Percentiles rank a stretch among this genome's conserved stretches.
Conservation (phyloP, 305 asterid species). For the Rubia tinctorum region DNA sequence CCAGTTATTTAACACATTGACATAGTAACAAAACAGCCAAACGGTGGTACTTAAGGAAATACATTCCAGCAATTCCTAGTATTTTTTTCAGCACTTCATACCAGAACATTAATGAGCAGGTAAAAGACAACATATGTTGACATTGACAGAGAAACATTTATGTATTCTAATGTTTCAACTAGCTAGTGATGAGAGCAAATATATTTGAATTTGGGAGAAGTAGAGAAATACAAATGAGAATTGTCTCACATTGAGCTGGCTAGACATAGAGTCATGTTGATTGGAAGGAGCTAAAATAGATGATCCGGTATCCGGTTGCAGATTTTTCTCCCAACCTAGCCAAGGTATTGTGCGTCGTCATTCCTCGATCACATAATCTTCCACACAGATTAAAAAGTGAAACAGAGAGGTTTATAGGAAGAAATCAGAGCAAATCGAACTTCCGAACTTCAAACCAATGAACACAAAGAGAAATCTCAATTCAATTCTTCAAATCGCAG, state of each 20-base stretch:
- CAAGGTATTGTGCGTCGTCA: conserved; percentile 74
- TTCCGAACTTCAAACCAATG: no score
- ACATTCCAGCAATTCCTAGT: conserved; percentile 1
- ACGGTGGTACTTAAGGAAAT: not conserved
- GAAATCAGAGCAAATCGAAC: no score
- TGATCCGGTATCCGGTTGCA: conserved; percentile 41
- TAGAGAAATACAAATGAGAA: not conserved
- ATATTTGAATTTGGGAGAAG: not conserved
- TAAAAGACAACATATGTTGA: conserved; percentile 1
- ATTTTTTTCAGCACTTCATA: not conserved
- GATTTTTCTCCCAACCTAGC: conserved; percentile 69
- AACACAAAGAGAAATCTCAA: no score
- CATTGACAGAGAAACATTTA: not conserved
- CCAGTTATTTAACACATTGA: conserved; percentile 1
- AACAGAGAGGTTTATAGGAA: no score
- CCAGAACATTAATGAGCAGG: not conserved
- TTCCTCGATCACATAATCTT: no score
- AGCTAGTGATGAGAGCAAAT: not conserved
- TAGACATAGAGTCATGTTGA: conserved; percentile 84
- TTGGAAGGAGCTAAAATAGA: conserved; percentile 59
- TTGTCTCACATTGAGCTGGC: conserved; percentile 63
- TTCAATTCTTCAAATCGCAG: no score
- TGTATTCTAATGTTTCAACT: not conserved
- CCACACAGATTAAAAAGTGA: no score
- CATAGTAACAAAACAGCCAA: conserved; percentile 5